Percentiles rank a stretch among this genome's conserved stretches.
phyloP scores from a whole-genome alignment of 2,329 filamentous ascomycete genomes.

The Cordyceps sp. region DNA sequence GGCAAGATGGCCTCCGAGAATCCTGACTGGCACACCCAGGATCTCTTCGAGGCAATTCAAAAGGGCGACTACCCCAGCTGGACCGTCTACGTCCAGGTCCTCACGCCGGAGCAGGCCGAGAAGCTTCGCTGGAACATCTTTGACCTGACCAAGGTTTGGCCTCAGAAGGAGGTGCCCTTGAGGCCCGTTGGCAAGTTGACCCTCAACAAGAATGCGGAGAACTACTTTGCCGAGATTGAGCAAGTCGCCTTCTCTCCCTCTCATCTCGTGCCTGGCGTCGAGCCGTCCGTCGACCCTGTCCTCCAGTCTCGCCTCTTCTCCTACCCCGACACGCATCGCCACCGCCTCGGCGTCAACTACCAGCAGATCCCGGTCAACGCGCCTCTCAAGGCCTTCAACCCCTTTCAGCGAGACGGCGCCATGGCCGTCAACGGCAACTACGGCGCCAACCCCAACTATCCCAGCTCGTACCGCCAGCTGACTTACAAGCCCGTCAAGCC shows the following conservation, averaged over 20 bases:
- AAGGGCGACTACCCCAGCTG: slow-evolving; percentile 44
- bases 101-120: slow-evolving; percentile 45
- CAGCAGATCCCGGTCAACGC: slow-evolving; percentile 47
- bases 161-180: slow-evolving; percentile 43
- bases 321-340: slow-evolving; percentile 45
- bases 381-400: slow-evolving; percentile 39
- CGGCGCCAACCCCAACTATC: slow-evolving; percentile 42
- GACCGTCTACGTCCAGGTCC: slow-evolving; percentile 46
- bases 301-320: slow-evolving; percentile 44
- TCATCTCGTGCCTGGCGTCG: slow-evolving; percentile 46
- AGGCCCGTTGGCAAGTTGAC: slow-evolving; percentile 44
- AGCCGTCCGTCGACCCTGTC: slow-evolving; percentile 44
- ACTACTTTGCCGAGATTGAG: slow-evolving; percentile 56
- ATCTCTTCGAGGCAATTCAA: slow-evolving; percentile 47
- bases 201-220: slow-evolving; percentile 46
- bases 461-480: slow-evolving; percentile 28
- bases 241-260: slow-evolving; percentile 50
- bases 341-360: slow-evolving; percentile 48
- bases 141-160: slow-evolving; percentile 56
- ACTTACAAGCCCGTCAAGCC: slow-evolving; percentile 24
- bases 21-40: slow-evolving; percentile 45
- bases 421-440: slow-evolving; percentile 56
- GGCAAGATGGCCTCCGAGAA: slow-evolving; percentile 34
- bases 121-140: slow-evolving; percentile 47
- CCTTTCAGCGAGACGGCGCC: slow-evolving; percentile 55